Evolutionary conservation across 345 rosid genomes (phyloP).

Genomic region (Lepidium sativum): DNA sequence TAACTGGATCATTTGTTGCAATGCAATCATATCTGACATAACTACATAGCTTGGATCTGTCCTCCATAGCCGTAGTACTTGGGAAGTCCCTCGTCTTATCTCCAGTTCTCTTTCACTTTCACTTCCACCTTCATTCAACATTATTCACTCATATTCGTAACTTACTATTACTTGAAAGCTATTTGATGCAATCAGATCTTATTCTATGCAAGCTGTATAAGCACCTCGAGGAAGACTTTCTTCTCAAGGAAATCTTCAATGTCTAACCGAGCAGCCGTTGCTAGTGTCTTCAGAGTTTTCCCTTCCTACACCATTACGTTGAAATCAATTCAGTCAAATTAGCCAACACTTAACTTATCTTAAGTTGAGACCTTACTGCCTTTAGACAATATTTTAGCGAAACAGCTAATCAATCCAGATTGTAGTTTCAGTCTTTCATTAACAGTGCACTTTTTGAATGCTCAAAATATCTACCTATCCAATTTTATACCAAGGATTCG

Average conservation of each 20-base stretch:
- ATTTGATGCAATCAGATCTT: background rate
- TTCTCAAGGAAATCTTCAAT: slow-evolving; percentile 91
- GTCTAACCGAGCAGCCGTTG: no score
- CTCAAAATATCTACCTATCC: no score
- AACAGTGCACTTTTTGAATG: background rate
- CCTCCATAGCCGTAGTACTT: slow-evolving; percentile 84
- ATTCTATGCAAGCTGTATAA: background rate
- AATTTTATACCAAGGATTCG: background rate
- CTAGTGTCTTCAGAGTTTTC: no score
- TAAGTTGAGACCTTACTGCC: no score
- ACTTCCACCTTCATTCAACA: no score
- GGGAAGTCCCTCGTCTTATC: slow-evolving; percentile 87
- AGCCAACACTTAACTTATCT: no score
- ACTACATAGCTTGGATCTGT: slow-evolving; percentile 52
- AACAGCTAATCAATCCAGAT: background rate
- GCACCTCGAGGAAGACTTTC: slow-evolving; percentile 86
- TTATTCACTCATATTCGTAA: no score
- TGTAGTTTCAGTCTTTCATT: background rate
- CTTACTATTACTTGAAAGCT: background rate
- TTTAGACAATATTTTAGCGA: background rate
- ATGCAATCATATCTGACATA: no score
- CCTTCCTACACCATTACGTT: no score
- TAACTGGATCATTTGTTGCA: no score
- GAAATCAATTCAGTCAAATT: no score
- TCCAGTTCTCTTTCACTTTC: slow-evolving; percentile 94